Evolutionary conservation across 805 yeast species (phyloP), one percentile per base, ranked within the genome.

Genomic region (Myxozyma mucilagina): DNA sequence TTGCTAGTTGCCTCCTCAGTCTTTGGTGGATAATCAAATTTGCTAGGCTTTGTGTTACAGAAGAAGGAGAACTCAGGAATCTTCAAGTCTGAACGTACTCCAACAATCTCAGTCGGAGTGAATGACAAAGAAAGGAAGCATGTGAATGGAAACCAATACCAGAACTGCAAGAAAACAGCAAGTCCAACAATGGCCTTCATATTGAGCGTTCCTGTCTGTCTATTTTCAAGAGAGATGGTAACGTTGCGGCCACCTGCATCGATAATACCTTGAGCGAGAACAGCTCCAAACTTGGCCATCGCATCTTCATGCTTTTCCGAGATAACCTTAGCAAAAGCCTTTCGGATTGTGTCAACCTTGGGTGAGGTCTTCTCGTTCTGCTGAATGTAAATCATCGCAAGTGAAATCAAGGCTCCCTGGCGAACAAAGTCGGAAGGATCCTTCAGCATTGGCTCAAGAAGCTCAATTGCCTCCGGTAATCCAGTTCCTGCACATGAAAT

Each of bases 161-260:
- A 94, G 72, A 89, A 89, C 78, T 94, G 99, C 10, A 88, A 79
- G 73, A 94, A 94, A 61, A 94, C 83, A 0, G 94, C 85, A 67
- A 94, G 78, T 43, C 99, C 99, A 59, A 92, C 96, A 69, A 94
- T 87, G 0, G 97, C 94, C 74, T 89, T 88, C 72, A 87, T 85
- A 75, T 94, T 93, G 67, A 94, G 81, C 20, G 96, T 90, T 63
- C 91, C 96, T 44, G 97, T 90, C 68, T 91, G 92, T 29, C 85
- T 71, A 73, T 92, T 90, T 75, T 94, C 97, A 53, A 93, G 79
- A 68, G 88, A 88, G 66, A 94, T 91, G 0, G 98, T 91, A n/a
- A 89, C 96, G 70, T 94, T 94, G 73, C 98, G 85, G 11, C 99
- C 99, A 76, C 99, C 97, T 10, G 98, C 99, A 77, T 94, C 97